Base-by-base conservation (phyloP, 2,329 filamentous ascomycete genomes). In the Fusarium compactum region DNA sequence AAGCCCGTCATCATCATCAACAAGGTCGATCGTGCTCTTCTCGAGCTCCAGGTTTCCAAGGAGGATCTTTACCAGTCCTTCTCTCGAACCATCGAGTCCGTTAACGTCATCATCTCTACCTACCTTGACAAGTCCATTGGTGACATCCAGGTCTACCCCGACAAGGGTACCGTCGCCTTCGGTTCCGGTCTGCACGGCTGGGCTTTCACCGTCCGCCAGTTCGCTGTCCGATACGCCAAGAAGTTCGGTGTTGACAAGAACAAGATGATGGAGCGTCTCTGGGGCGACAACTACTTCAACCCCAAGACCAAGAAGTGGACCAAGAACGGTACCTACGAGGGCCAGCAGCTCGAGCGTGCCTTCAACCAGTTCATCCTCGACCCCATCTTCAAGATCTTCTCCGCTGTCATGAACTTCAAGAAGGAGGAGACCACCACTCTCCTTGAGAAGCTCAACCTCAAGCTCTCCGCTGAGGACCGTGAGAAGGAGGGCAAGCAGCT, bases 211-310 rank as follows among this genome's bases (percentile, higher is more conserved):
- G 87, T 98, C 87, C 93, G 96, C 81, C 96, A 99, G 86, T 99
- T 99, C 85, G 96, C 96, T 78, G 84, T 90, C 82, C 91, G 92
- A 80, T 99, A 99, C 85, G 92, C 95, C 86, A 98, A 98, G 94
- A 99, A 99, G 88, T 99, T 99, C 80, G 96, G 96, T 92, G 96
- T 99, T 79, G 95, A 99, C 91, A 95, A 95, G 85, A 92, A 91
- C 88, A 98, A 98, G 94, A 98, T 99, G 96, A 97, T 98, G 93
- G 94, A 98, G 89, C 94, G 96, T 91, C 94, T 99, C 77, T 99
- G 96, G 96, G 96, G 96, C 77, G 96, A 99, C 91, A 98, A 94
- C 90, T 99, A 90, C 91, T 99, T 99, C 93, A 98, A 99, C 90
- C 93, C 96, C 78, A 90, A 93, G 87, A 99, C 96, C 89, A 99